Evolutionary conservation across 345 rosid genomes (phyloP).

Genomic region (Bruguiera parviflora): DNA sequence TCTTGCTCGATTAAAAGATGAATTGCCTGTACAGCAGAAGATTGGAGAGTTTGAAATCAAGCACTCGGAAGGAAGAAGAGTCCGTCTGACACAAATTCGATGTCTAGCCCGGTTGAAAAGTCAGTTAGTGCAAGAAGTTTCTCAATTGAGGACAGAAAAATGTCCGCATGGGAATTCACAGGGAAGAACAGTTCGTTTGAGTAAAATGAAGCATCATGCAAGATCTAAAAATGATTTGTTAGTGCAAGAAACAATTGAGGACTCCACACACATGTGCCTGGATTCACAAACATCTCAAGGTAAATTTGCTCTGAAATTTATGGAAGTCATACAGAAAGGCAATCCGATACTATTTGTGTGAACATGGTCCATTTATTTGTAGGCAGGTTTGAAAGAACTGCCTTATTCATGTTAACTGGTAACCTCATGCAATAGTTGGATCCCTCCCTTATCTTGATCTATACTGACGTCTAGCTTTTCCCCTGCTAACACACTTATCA

Average conservation of each 20-base stretch:
- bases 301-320: background rate
- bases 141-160: background rate
- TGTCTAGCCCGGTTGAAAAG: background rate
- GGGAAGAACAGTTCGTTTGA: slow-evolving; percentile 5
- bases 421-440: no score
- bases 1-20: background rate
- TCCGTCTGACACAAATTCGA: background rate
- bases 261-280: background rate
- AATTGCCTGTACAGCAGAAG: background rate
- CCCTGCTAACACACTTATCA: background rate
- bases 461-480: background rate
- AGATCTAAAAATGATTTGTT: background rate
- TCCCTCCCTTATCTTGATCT: no score
- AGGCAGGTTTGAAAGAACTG: no score
- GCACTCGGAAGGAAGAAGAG: background rate
- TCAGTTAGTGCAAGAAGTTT: background rate
- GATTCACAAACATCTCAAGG: slow-evolving; percentile 1
- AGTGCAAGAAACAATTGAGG: background rate
- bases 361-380: no score
- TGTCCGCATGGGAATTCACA: background rate
- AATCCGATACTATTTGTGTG: no score
- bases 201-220: slow-evolving; percentile 3
- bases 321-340: background rate
- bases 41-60: background rate
- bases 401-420: no score